Percentiles rank a stretch among this genome's conserved stretches.
Evolutionary conservation across 495 filamentous ascomycete genomes (phyloP).

Genomic region (Podospora fimiseda): DNA sequence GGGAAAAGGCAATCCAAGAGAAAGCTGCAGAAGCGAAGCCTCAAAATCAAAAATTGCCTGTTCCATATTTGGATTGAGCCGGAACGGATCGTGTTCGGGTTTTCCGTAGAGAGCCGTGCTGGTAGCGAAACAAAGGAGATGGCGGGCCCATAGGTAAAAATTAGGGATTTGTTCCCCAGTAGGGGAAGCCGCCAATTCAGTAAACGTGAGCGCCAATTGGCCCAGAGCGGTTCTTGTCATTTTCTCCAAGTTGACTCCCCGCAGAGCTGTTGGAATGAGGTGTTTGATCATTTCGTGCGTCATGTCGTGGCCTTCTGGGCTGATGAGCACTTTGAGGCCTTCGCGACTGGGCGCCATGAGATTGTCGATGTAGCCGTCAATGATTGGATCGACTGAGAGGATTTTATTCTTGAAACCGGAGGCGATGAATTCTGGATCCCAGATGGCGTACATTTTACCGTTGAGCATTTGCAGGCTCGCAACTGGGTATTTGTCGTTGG

Average conservation of each 20-base stretch:
- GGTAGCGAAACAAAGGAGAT: constrained; percentile 3
- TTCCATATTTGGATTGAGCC: neutral
- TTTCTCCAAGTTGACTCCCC: neutral
- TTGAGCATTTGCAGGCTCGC: constrained; percentile 22
- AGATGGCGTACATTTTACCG: constrained; percentile 22
- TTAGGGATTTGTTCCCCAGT: constrained; percentile 1
- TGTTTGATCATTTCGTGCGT: neutral
- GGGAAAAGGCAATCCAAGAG: constrained; percentile 3
- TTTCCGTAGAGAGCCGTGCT: constrained; percentile 8
- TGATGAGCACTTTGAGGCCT: neutral
- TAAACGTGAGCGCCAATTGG: neutral
- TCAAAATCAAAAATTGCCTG: constrained; percentile 7
- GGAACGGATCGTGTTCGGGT: constrained; percentile 1
- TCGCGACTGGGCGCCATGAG: neutral
- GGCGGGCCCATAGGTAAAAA: constrained; percentile 8
- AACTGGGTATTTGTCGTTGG: constrained; percentile 11
- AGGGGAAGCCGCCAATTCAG: neutral
- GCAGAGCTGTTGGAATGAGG: neutral
- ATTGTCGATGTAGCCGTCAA: neutral
- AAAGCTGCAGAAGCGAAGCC: neutral
- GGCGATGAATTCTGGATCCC: constrained; percentile 12
- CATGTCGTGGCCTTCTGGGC: neutral
- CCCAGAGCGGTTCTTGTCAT: constrained; percentile 4
- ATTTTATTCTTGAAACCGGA: constrained; percentile 13
- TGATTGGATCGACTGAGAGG: constrained; percentile 9